Conservation (phyloP, 768 basidiomycete species). For the Tulasnella sp. region DNA sequence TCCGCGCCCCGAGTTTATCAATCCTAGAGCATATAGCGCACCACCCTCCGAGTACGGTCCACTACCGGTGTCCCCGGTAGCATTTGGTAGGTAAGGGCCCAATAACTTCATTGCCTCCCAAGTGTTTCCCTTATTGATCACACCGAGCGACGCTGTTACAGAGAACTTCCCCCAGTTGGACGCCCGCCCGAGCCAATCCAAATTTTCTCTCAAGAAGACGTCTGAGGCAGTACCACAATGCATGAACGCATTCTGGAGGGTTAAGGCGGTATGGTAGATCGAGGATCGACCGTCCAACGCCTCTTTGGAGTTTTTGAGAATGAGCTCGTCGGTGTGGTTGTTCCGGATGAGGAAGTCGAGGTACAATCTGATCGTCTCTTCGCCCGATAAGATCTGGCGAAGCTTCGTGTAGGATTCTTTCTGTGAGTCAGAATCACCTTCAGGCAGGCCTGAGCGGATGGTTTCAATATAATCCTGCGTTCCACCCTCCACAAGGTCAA, state of each 20-base stretch:
- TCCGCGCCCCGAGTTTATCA: constrained; percentile 84
- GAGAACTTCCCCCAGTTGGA: constrained; percentile 99
- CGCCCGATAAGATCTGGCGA: constrained; percentile 75
- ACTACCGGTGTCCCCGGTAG: constrained; percentile 49
- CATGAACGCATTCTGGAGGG: constrained; percentile 95
- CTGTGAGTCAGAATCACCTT: constrained; percentile 35
- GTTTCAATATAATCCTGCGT: constrained; percentile 84
- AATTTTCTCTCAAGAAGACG: constrained; percentile 83
- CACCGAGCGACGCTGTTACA: constrained; percentile 90
- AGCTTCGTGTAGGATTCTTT: constrained; percentile 58
- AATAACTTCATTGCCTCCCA: constrained; percentile 87
- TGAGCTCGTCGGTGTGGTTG: constrained; percentile 83
- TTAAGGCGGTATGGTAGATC: constrained; percentile 93
- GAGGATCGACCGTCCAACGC: constrained; percentile 87
- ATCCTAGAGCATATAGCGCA: constrained; percentile 85
- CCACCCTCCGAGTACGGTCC: constrained; percentile 92
- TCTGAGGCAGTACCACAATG: constrained; percentile 97
- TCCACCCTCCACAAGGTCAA: constrained; percentile 90
- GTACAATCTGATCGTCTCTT: constrained; percentile 85
- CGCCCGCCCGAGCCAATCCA: constrained; percentile 92
- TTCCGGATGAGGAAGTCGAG: constrained; percentile 92
- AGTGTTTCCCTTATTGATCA: constrained; percentile 95
- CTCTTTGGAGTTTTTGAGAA: constrained; percentile 93
- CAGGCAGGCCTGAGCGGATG: constrained; percentile 56
- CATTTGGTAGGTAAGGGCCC: constrained; percentile 79